phyloP scores from a whole-genome alignment of 2,329 filamentous ascomycete species.

The Nemania diffusa region DNA sequence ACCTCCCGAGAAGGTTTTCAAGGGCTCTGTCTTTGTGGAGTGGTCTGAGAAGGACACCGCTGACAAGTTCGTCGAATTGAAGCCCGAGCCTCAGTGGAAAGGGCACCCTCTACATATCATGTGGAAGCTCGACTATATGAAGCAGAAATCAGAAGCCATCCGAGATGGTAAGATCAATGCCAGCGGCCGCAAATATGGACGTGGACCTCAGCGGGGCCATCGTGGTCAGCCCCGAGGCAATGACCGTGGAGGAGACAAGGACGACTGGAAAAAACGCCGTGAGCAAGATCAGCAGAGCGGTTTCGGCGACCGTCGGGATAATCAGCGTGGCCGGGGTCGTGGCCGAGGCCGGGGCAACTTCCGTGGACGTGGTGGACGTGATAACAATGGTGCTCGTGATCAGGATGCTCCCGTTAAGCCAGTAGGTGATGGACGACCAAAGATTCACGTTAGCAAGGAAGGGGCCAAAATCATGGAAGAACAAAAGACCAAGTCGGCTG shows the following conservation, averaged over 20 bases:
- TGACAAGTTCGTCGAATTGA: slow-evolving; percentile 80
- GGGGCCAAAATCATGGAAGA: slow-evolving; percentile 51
- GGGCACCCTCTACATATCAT: slow-evolving; percentile 82
- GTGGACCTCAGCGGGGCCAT: slow-evolving; percentile 48
- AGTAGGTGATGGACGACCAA: slow-evolving; percentile 53
- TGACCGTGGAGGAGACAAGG: slow-evolving; percentile 54
- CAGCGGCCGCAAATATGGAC: slow-evolving; percentile 54
- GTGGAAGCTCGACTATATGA: slow-evolving; percentile 87
- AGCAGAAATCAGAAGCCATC: slow-evolving; percentile 79
- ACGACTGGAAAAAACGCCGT: slow-evolving; percentile 73
- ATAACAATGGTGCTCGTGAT: slow-evolving; percentile 51
- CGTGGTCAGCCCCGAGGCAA: slow-evolving; percentile 52
- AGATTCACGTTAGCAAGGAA: slow-evolving; percentile 58
- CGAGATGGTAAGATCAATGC: slow-evolving; percentile 75
- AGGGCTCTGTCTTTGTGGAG: slow-evolving; percentile 96
- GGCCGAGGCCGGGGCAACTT: slow-evolving; percentile 56
- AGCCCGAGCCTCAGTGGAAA: slow-evolving; percentile 86
- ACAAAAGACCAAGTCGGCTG: slow-evolving; percentile 36
- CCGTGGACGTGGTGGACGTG: slow-evolving; percentile 54
- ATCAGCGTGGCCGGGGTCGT: slow-evolving; percentile 50
- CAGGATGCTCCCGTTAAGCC: slow-evolving; percentile 47
- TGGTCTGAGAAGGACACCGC: slow-evolving; percentile 83
- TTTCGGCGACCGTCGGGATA: slow-evolving; percentile 61
- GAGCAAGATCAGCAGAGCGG: slow-evolving; percentile 71
- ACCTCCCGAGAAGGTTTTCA: slow-evolving; percentile 74